Evolutionary conservation across 83 land plant genomes (phyloP).

Genomic region (Larix sibirica): DNA sequence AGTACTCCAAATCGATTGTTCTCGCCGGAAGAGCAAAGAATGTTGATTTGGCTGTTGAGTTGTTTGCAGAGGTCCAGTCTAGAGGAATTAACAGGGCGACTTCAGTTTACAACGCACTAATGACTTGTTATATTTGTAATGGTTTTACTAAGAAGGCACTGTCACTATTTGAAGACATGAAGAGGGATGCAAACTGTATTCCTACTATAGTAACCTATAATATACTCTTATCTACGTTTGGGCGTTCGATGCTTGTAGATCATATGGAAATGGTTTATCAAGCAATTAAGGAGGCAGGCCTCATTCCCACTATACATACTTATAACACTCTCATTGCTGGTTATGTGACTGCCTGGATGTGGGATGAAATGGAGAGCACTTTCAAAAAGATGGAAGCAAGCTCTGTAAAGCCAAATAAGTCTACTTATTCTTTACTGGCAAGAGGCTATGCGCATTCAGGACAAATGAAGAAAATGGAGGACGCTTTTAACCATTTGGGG

Average conservation of each 20-base stretch:
- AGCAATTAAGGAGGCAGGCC: slow-evolving; percentile 34
- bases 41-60: slow-evolving; percentile 35
- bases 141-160: slow-evolving; percentile 43
- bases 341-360: slow-evolving; percentile 77
- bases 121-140: slow-evolving; percentile 63
- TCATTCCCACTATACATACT: slow-evolving; percentile 48
- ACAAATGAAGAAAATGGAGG: slow-evolving; percentile 66
- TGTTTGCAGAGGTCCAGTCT: slow-evolving; percentile 44
- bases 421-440: slow-evolving; percentile 58
- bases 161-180: slow-evolving; percentile 52
- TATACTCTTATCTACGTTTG: slow-evolving; percentile 61
- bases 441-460: slow-evolving; percentile 72
- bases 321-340: slow-evolving; percentile 74
- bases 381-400: slow-evolving; percentile 38
- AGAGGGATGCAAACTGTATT: slow-evolving; percentile 27
- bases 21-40: slow-evolving; percentile 60
- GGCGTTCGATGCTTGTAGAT: slow-evolving; percentile 56
- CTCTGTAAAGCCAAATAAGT: slow-evolving; percentile 50
- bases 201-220: slow-evolving; percentile 75
- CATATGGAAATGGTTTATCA: slow-evolving; percentile 57
- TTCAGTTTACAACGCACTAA: slow-evolving; percentile 63
- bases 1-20: slow-evolving; percentile 70
- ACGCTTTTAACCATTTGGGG: slow-evolving; percentile 41
- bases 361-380: slow-evolving; percentile 65
- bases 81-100: slow-evolving; percentile 27